These are phyloP conservation scores for Nitzschia putrida DNA, from an alignment of 108 stramenopile genomes.

Conservation along the genomic window DNA sequence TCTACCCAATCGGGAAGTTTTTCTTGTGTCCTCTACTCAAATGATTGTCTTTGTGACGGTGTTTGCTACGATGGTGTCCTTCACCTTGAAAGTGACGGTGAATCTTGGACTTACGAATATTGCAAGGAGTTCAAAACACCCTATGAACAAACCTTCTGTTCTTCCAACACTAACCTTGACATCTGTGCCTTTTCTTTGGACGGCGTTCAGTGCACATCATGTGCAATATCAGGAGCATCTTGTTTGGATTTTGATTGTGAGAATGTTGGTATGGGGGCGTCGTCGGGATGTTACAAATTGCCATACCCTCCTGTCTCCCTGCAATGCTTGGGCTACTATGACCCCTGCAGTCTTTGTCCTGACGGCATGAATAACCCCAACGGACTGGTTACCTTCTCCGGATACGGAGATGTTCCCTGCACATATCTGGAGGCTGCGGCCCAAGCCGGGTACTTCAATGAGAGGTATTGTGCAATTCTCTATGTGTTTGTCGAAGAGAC, in stretches of 20 bases:
- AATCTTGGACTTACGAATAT: neutral
- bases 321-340: neutral
- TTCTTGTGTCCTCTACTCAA: too few species aligned
- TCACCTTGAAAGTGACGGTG: neutral
- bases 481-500: neutral
- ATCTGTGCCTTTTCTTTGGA: constrained; percentile 2
- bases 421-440: neutral
- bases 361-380: neutral
- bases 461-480: neutral
- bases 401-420: constrained; percentile 1
- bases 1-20: too few species aligned
- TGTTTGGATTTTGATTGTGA: constrained; percentile 13
- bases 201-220: neutral
- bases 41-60: neutral
- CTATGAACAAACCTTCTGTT: constrained; percentile 6
- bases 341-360: neutral
- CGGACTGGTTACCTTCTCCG: neutral
- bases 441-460: neutral
- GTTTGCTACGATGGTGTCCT: neutral
- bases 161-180: neutral
- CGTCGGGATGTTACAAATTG: neutral
- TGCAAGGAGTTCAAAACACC: constrained; percentile 12
- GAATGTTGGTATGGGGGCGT: neutral
- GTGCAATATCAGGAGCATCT: neutral
- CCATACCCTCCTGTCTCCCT: neutral